Evolutionary conservation across 2,329 filamentous ascomycete genomes (phyloP), one percentile per base, ranked within the genome.

Genomic region (Emydomyces testavorans): DNA sequence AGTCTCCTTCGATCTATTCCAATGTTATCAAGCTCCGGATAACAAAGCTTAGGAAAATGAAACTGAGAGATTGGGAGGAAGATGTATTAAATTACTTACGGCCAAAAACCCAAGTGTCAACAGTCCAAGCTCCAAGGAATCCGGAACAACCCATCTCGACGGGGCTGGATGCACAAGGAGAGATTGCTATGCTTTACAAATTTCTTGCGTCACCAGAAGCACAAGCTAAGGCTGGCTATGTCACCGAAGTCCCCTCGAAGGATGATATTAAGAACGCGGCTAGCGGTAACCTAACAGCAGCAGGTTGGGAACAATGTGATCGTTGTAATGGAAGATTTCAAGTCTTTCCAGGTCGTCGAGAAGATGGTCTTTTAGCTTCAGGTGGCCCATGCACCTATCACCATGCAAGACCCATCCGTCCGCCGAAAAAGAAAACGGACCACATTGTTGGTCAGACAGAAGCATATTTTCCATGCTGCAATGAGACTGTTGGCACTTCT

Each of bases 301-400:
- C 79, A 45, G 85, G 85, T 40, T 94, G 82, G 74, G 92, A 98
- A 66, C 75, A 79, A 42, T 98, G 92, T 58, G 89, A 94, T 59
- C 82, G 92, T 16, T 98, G 92, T 65, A 74, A 74, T 35, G 79
- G 80, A 28, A 80, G 90, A 18, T 98, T 98, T 59, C 86, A 94
- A 59, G 86, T 94, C 2, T 96, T 94, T 54, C 87, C 89, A 0
- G 86, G 88, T 2, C 80, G 90, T 35, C 78, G 88, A 46, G 76
- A 81, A 56, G 75, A 78, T 55, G 92, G 94, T 38, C 82, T 80
- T 0, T 74, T 83, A 1, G 75, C 94, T 13, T 83, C 80, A 0
- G 85, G 85, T 20, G 89, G 89, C 0, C 69, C 71, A 29, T 98
- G 93, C 66, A 80, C 71, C 0, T 82, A 90, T 63, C 92, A 98